Evolutionary conservation across 2,329 filamentous ascomycete species (phyloP), one percentile per base, ranked within the genome.

Genomic region (Monilinia fructicola): DNA sequence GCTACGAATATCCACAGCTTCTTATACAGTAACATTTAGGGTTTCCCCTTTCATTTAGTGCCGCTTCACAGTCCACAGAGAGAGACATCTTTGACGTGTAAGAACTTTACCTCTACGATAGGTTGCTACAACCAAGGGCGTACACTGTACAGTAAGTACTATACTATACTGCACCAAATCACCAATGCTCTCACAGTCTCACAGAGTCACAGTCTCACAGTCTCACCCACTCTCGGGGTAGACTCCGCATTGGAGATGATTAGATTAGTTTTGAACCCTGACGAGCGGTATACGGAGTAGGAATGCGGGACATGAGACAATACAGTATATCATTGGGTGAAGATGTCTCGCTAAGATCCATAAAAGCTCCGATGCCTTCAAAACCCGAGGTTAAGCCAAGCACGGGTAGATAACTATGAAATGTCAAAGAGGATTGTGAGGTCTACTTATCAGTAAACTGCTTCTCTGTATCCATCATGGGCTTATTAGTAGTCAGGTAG

Each of bases 341-440:
- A 26, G 28, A 50, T 50, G 26, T 50, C 21, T 48, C 23, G 28
- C 28, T 14, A 26, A 38, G 28, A 50, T 38, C 28, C 18, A 31
- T 31, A 59, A 46, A 59, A 21, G 40, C 23, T 46, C 54, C 35
- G 54, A 56, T 44, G 42, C 40, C 5, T 56, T 28, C 54, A 42
- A 56, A 42, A 11, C n/a, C 54, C 40, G 54, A 58, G 23, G 28
- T 18, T n/a, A 55, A 35, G 31, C 31, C 31, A 35, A 35, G 31
- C 31, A 35, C 31, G 3, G 38, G 54, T 35, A 42, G n/a, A 21
- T 16, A n/a, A 26, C 16, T 5, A 48, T 35, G 31, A 40, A 40
- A 40, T 14, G 38, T 12, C 28, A 48, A 23, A 60, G 28, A 60
- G 55, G 42, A 11, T 35, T 11, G 5, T 35, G 42, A 59, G 54